Conservation (phyloP, 2,329 filamentous ascomycete genomes). For the Talaromyces sp. region DNA sequence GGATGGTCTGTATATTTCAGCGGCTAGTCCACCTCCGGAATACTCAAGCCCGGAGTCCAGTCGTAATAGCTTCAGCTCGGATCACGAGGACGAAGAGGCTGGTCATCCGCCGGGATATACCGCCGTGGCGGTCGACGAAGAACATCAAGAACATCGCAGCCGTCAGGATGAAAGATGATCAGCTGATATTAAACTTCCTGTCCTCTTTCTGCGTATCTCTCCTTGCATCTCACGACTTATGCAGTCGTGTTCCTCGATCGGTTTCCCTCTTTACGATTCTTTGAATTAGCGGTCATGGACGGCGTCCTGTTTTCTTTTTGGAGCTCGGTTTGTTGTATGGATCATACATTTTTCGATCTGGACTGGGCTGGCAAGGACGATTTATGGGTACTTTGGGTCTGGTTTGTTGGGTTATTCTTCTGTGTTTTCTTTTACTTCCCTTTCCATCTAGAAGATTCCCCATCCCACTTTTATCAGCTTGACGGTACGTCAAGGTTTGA, state of each 20-base stretch:
- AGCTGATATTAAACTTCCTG: background rate
- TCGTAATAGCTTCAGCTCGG: slow-evolving; percentile 46
- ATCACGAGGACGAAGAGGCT: slow-evolving; percentile 40
- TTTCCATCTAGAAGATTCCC: slow-evolving; percentile 13
- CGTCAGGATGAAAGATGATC: slow-evolving; percentile 13
- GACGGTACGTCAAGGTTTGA: background rate
- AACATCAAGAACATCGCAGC: slow-evolving; percentile 14
- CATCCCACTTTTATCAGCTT: slow-evolving; percentile 5
- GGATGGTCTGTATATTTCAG: slow-evolving; percentile 22
- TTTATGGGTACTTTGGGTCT: slow-evolving; percentile 5
- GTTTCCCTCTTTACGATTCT: slow-evolving; percentile 9
- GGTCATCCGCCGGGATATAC: slow-evolving; percentile 77
- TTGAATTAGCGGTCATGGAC: slow-evolving; percentile 30
- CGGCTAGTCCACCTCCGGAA: slow-evolving; percentile 39
- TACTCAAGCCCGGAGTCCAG: slow-evolving; percentile 56
- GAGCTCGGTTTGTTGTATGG: slow-evolving; percentile 6
- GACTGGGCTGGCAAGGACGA: slow-evolving; percentile 14
- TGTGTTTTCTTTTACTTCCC: background rate
- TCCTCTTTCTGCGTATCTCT: background rate
- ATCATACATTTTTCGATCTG: slow-evolving; percentile 20
- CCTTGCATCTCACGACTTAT: background rate
- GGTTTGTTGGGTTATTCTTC: background rate
- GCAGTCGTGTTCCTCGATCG: background rate
- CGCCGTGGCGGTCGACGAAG: slow-evolving; percentile 56
- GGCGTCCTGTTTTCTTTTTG: slow-evolving; percentile 26